Evolutionary conservation across 352 stramenopile species (phyloP).

Genomic region (Phytophthora aleatoria): DNA sequence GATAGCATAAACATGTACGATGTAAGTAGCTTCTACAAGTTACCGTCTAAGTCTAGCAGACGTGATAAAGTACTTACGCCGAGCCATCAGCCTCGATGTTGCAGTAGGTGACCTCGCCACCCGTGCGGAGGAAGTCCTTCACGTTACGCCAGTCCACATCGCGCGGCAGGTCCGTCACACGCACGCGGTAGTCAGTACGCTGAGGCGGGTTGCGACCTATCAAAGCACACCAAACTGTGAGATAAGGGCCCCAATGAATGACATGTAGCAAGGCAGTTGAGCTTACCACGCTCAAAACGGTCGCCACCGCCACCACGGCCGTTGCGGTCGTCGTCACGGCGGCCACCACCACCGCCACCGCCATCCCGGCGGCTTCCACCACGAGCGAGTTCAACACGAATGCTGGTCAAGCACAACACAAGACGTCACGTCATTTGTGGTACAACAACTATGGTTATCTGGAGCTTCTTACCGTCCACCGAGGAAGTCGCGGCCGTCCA

Average conservation of each 20-base stretch:
- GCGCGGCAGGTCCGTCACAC: constrained; percentile 77
- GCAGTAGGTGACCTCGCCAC: constrained; percentile 86
- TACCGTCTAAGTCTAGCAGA: neutral
- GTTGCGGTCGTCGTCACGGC: constrained; percentile 41
- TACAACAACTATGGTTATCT: neutral
- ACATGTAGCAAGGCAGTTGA: neutral
- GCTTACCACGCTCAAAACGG: constrained; percentile 68
- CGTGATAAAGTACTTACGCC: constrained; percentile 53
- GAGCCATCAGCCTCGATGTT: constrained; percentile 84
- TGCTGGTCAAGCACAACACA: constrained; percentile 34
- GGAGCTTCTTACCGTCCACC: constrained; percentile 62
- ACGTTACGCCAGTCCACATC: constrained; percentile 87
- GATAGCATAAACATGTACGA: neutral
- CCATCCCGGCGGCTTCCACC: constrained; percentile 71
- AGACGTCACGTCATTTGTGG: neutral
- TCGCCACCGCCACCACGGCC: constrained; percentile 44
- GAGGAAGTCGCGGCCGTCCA: constrained; percentile 87
- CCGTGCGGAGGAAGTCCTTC: constrained; percentile 86
- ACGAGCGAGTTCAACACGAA: constrained; percentile 83
- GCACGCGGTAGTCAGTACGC: constrained; percentile 78
- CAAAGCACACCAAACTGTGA: constrained; percentile 5
- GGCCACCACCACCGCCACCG: constrained; percentile 32
- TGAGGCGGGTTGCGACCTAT: constrained; percentile 71
- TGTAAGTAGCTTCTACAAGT: constrained; percentile 4
- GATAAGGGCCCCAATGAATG: neutral